These are phyloP conservation scores for Volutella citrinella DNA, from an alignment of 2,329 filamentous ascomycete species.

Conservation along the genomic window DNA sequence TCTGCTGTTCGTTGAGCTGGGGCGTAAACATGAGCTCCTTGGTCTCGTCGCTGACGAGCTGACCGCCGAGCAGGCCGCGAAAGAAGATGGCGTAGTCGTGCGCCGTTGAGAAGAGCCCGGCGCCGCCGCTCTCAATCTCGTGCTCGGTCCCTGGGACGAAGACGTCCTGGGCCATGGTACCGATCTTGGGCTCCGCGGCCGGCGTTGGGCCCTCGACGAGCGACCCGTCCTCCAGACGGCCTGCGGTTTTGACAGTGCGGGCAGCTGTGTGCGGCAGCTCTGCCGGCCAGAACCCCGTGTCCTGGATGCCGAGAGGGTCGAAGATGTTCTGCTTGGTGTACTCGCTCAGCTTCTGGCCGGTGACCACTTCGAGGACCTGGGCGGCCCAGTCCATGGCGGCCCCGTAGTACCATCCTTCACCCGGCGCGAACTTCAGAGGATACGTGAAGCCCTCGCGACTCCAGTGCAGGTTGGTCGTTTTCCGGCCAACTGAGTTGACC, in stretches of 20 bases:
- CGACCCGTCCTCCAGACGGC: slow-evolving; percentile 17
- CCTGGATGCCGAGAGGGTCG: slow-evolving; percentile 32
- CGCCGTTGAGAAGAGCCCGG: slow-evolving; percentile 41
- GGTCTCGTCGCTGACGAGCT: slow-evolving; percentile 29
- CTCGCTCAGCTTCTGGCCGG: slow-evolving; percentile 31
- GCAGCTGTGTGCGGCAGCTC: slow-evolving; percentile 22
- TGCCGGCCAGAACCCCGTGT: slow-evolving; percentile 36
- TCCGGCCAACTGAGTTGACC: slow-evolving; percentile 33
- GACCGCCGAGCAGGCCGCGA: slow-evolving; percentile 28
- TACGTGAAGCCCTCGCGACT: slow-evolving; percentile 37
- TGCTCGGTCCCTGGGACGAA: too few species aligned
- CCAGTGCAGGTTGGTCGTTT: slow-evolving; percentile 28
- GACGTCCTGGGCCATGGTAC: too few species aligned
- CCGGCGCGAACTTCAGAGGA: slow-evolving; percentile 44
- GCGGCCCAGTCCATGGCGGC: slow-evolving; percentile 46
- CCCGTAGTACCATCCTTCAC: slow-evolving; percentile 49
- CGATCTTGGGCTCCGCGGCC: slow-evolving; percentile 20
- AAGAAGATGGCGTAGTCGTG: slow-evolving; percentile 38
- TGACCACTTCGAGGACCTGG: slow-evolving; percentile 39
- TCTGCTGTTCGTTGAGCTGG: slow-evolving; percentile 35
- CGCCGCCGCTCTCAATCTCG: slow-evolving; percentile 40
- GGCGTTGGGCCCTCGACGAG: slow-evolving; percentile 18
- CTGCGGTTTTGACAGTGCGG: slow-evolving; percentile 18
- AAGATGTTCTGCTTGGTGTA: slow-evolving; percentile 38
- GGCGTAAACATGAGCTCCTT: slow-evolving; percentile 36